Conservation (phyloP, 441 rosid genomes). For the Jatropha podagrica region DNA sequence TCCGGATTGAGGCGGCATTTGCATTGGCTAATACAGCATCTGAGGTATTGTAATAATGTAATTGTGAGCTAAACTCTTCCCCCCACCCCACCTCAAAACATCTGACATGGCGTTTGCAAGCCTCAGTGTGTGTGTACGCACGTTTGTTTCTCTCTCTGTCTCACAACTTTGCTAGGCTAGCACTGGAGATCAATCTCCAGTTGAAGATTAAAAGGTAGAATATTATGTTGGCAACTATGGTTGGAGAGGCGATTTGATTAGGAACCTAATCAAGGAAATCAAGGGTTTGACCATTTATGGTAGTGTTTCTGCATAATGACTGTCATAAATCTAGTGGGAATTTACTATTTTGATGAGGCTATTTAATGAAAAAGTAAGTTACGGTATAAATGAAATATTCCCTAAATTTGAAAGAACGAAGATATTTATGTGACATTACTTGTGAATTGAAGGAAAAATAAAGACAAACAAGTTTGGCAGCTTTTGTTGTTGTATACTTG, state of each 20-base stretch:
- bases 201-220: neutral
- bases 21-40: constrained; percentile 88
- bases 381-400: neutral
- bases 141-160: neutral
- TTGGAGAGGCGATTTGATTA: neutral
- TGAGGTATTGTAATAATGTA: constrained; percentile 57
- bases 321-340: neutral
- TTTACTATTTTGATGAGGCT: neutral
- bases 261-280: neutral
- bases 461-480: neutral
- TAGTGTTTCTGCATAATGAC: neutral
- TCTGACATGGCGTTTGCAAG: neutral
- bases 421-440: neutral
- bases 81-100: neutral
- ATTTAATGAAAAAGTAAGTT: neutral
- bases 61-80: no score
- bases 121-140: neutral
- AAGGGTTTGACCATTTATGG: neutral
- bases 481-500: no score
- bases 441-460: neutral
- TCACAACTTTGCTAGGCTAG: neutral
- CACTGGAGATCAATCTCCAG: neutral
- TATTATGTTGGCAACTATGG: neutral
- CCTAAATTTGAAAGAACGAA: neutral
- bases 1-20: constrained; percentile 94